Evolutionary conservation across 2,329 filamentous ascomycete species (phyloP).

Genomic region (Aspergillus brunneoviolaceus): DNA sequence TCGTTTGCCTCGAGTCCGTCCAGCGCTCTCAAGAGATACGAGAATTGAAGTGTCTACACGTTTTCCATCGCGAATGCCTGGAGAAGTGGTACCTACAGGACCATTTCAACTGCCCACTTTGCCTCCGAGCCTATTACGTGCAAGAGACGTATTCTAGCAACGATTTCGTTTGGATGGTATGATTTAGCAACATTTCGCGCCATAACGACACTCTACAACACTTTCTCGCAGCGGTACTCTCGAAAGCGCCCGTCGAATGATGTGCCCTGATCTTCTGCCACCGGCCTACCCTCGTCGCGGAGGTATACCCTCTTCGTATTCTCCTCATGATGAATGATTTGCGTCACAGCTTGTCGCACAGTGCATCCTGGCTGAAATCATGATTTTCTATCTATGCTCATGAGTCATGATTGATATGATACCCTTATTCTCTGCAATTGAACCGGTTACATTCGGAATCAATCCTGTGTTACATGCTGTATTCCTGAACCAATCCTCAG

Average conservation of each 20-base stretch:
- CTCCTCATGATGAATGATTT: neutral
- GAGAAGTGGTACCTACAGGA: constrained; percentile 42
- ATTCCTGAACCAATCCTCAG: neutral
- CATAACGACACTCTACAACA: neutral
- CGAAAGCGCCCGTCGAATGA: neutral
- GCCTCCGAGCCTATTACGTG: constrained; percentile 37
- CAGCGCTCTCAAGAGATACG: constrained; percentile 36
- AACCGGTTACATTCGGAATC: neutral
- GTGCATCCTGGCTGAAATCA: neutral
- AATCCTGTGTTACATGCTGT: neutral
- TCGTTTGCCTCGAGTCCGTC: constrained; percentile 41
- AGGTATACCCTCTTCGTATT: neutral
- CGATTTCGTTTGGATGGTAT: constrained; percentile 41
- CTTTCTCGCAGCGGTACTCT: neutral
- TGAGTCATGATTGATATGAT: constrained; percentile 10
- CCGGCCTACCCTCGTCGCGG: neutral
- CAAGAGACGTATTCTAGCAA: constrained; percentile 29
- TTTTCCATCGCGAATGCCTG: constrained; percentile 42
- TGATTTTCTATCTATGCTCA: constrained; percentile 1
- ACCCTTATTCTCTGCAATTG: constrained; percentile 5
- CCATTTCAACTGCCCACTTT: constrained; percentile 41
- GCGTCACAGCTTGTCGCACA: neutral
- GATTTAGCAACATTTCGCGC: neutral
- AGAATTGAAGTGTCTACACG: constrained; percentile 40
- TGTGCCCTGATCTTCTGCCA: neutral